Base-by-base conservation (phyloP, 164 flowering plant genomes). In the Taxillus chinensis region DNA sequence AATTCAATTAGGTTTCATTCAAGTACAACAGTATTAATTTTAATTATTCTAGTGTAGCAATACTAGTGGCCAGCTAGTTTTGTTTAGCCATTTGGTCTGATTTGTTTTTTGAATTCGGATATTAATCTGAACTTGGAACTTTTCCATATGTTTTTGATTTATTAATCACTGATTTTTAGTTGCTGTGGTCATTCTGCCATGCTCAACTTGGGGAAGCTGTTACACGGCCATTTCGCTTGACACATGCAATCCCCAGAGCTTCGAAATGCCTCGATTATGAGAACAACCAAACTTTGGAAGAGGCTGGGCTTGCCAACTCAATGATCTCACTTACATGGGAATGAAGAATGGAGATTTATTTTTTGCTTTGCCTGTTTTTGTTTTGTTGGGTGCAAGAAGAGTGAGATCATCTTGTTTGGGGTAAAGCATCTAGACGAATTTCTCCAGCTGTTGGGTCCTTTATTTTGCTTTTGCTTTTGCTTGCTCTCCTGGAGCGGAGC, bases 161-260 rank as follows among this genome's bases (percentile, higher is more conserved):
- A 2, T 27, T 27, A 27, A 27, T 27, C 27, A 27, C 27, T 27
- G 27, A 27, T 64, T 63, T 74, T 79, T 95, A 93, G 99, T 69
- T 95, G 73, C 75, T 95, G 13, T 95, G 99, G 99, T 95, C 99
- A 37, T 95, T 87, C 76, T 89, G 96, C 76, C 68, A 60, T 62
- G 73, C 86, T 38, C 75, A 82, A 58, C 76, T 91, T 39, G 81
- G 72, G 40, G 97, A 82, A 72, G 84, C 72, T 3, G 78, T 75
- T 63, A 27, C 61, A 4, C 78, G 79, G 62, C 71, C 81, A 12
- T 91, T 91, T 68, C 83, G 81, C 52, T 71, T 95, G 72, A 75
- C 86, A 13, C 87, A 86, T 10, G 84, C 97, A 4, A 89, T 91
- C 16, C 99, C 97, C 14, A 96, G 99, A 39, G 90, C 96, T 45